phyloP scores from a whole-genome alignment of 75 land plant genomes.

The Selaginella tamariscina region DNA sequence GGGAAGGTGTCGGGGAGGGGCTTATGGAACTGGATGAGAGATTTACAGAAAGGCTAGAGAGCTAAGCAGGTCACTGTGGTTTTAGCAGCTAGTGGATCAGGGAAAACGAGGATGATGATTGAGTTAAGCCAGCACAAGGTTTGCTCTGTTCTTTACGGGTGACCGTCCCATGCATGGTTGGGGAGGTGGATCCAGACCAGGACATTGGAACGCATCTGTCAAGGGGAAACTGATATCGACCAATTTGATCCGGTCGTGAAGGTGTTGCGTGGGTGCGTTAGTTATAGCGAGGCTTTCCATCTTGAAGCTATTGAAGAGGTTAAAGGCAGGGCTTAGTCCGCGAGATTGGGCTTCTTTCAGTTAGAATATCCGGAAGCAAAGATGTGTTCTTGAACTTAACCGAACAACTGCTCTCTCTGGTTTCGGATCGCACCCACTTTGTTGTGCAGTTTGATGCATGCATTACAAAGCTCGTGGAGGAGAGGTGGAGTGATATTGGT shows the following conservation, averaged over 20 bases:
- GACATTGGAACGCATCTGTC: not conserved
- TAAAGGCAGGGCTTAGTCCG: not conserved
- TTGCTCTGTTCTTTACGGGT: not conserved
- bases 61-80: too few species aligned
- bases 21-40: too few species aligned
- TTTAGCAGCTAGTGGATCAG: not conserved
- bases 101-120: too few species aligned
- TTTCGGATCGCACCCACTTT: too few species aligned
- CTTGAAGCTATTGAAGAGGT: not conserved
- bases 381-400: not conserved
- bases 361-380: not conserved
- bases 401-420: too few species aligned
- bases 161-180: not conserved
- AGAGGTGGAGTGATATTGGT: too few species aligned
- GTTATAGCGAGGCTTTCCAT: too few species aligned
- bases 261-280: not conserved
- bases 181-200: too few species aligned
- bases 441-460: too few species aligned
- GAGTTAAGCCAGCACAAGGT: too few species aligned
- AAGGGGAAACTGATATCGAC: not conserved
- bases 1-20: slow-evolving; percentile 3
- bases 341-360: slow-evolving; percentile 1
- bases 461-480: too few species aligned
- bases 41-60: not conserved
- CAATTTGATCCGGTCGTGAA: not conserved